phyloP scores from a whole-genome alignment of 768 basidiomycete species.

The Russula dissimulans region DNA sequence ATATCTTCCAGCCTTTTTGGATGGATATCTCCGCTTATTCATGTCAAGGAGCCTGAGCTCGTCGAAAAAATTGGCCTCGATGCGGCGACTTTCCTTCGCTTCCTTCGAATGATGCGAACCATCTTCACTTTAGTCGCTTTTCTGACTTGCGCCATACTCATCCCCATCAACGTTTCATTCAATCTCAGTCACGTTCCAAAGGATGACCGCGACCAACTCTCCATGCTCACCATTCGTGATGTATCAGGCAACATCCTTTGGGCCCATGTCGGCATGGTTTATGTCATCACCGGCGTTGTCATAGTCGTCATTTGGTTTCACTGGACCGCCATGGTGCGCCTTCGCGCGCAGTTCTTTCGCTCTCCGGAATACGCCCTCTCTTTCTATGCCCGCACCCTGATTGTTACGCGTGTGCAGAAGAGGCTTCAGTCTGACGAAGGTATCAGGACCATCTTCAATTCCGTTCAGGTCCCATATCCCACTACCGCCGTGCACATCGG shows the following conservation, averaged over 20 bases:
- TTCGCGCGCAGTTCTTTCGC: constrained; percentile 83
- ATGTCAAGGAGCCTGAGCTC: constrained; percentile 82
- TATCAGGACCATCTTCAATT: constrained; percentile 64
- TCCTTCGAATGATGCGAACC: constrained; percentile 74
- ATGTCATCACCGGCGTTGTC: constrained; percentile 68
- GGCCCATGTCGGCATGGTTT: constrained; percentile 76
- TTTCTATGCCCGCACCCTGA: constrained; percentile 90
- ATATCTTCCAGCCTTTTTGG: constrained; percentile 78
- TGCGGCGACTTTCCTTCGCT: constrained; percentile 87
- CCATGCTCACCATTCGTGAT: constrained; percentile 81
- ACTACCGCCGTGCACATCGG: constrained; percentile 88
- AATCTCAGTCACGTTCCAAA: constrained; percentile 58
- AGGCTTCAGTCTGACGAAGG: constrained; percentile 81
- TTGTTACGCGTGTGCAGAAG: constrained; percentile 71
- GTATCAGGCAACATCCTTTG: constrained; percentile 65
- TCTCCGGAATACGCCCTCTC: constrained; percentile 80
- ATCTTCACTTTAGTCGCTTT: constrained; percentile 57
- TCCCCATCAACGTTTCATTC: constrained; percentile 83
- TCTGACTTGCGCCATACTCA: constrained; percentile 60
- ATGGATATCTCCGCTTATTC: constrained; percentile 82
- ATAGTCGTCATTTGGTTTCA: constrained; percentile 63
- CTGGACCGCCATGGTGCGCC: constrained; percentile 68
- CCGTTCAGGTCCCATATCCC: constrained; percentile 69
- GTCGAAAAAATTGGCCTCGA: constrained; percentile 86
- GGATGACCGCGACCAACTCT: constrained; percentile 50